Conservation (phyloP, 495 filamentous ascomycete genomes). For the Penicillium manginii region DNA sequence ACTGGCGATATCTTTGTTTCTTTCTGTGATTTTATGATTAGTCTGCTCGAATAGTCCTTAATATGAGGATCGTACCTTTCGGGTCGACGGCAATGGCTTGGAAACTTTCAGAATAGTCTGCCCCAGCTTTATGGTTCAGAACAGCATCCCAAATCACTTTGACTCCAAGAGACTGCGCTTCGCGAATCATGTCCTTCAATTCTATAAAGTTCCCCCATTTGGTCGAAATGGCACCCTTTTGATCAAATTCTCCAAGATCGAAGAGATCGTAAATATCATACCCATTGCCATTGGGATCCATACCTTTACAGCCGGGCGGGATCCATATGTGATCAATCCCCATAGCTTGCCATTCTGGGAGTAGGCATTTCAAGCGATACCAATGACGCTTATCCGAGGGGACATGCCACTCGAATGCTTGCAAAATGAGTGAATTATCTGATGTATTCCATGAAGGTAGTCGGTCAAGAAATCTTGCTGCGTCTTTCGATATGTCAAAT, state of each 20-base stretch:
- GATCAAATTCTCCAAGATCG: conserved; percentile 77
- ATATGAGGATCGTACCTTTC: conserved; percentile 38
- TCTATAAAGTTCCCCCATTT: conserved; percentile 76
- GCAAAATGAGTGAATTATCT: conserved; percentile 66
- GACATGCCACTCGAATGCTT: conserved; percentile 78
- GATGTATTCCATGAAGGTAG: conserved; percentile 38
- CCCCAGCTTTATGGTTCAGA: conserved; percentile 75
- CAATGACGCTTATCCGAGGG: conserved; percentile 68
- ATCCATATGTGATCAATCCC: conserved; percentile 73
- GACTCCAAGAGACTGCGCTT: conserved; percentile 56
- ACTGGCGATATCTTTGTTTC: conserved; percentile 58
- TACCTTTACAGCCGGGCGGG: conserved; percentile 74
- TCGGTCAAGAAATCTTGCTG: conserved; percentile 31
- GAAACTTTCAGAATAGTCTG: conserved; percentile 64
- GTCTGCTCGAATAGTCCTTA: no score
- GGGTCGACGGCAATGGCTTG: conserved; percentile 64
- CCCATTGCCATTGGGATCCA: conserved; percentile 65
- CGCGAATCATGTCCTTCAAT: conserved; percentile 53
- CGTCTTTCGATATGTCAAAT: not conserved
- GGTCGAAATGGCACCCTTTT: conserved; percentile 65
- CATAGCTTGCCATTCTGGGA: conserved; percentile 59
- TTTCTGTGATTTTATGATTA: conserved; percentile 38
- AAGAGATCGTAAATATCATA: conserved; percentile 81
- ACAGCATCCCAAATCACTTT: conserved; percentile 76
- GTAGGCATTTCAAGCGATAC: conserved; percentile 56